phyloP scores from a whole-genome alignment of 1,284 basidiomycete genomes.

The Chalciporus piperatoides region DNA sequence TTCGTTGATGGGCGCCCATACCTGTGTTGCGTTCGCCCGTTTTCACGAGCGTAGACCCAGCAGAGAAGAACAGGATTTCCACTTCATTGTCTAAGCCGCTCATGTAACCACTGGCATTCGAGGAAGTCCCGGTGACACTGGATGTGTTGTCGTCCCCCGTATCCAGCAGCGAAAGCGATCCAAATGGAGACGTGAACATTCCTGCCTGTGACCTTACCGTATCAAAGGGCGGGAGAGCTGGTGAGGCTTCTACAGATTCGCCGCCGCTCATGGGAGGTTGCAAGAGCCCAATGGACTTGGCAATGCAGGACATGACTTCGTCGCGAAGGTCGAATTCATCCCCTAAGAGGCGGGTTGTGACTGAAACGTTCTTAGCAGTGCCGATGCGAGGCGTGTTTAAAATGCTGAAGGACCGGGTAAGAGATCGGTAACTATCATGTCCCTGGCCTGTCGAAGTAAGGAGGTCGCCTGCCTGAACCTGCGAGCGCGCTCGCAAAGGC shows the following conservation, averaged over 20 bases:
- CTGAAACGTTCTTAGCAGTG: slow-evolving; percentile 27
- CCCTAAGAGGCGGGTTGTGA: slow-evolving; percentile 32
- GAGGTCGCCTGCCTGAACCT: slow-evolving; percentile 69
- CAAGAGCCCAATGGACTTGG: slow-evolving; percentile 94
- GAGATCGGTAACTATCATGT: slow-evolving; percentile 45
- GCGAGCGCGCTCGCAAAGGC: slow-evolving; percentile 38
- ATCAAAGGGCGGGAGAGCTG: slow-evolving; percentile 56
- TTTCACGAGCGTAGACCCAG: slow-evolving; percentile 82
- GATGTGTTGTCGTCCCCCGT: slow-evolving; percentile 59
- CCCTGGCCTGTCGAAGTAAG: slow-evolving; percentile 47
- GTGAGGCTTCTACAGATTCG: slow-evolving; percentile 64
- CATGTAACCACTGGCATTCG: slow-evolving; percentile 58
- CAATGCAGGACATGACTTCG: slow-evolving; percentile 96
- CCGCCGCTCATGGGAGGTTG: slow-evolving; percentile 73
- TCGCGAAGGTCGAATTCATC: slow-evolving; percentile 87
- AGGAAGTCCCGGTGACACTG: slow-evolving; percentile 61
- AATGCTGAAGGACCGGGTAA: slow-evolving; percentile 48
- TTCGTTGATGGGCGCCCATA: slow-evolving; percentile 24
- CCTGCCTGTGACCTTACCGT: slow-evolving; percentile 40
- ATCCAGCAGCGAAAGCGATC: slow-evolving; percentile 82
- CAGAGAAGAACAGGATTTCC: slow-evolving; percentile 91
- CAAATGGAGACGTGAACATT: slow-evolving; percentile 76
- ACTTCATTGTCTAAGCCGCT: slow-evolving; percentile 91
- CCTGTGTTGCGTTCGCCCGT: slow-evolving; percentile 90
- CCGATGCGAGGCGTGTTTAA: slow-evolving; percentile 48